Percentiles rank a stretch among this genome's conserved stretches.
phyloP scores from a whole-genome alignment of 1,284 basidiomycete species.

The Xerocomus cyaneibrunnescens region DNA sequence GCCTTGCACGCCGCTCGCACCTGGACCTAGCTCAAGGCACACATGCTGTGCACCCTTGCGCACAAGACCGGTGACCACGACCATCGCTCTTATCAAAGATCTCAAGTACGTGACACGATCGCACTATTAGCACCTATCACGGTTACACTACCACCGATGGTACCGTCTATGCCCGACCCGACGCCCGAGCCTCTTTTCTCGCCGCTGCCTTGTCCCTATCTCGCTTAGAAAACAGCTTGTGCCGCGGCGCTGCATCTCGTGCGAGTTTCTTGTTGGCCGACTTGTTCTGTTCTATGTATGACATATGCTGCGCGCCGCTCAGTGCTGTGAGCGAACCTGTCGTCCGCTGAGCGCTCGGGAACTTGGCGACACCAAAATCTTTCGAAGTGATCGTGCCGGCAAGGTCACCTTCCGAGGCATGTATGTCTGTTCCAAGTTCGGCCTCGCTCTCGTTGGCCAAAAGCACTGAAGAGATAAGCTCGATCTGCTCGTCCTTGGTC shows the following conservation, averaged over 20 bases:
- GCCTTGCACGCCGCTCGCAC: conserved; percentile 23
- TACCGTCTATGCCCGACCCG: conserved; percentile 35
- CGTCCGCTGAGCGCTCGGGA: conserved; percentile 77
- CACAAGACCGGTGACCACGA: no score
- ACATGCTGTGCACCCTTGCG: conserved; percentile 9
- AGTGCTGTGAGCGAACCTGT: conserved; percentile 83
- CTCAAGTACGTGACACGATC: conserved; percentile 13
- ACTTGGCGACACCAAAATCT: conserved; percentile 61
- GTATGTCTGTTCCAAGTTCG: conserved; percentile 83
- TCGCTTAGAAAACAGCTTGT: conserved; percentile 82
- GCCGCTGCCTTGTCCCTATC: conserved; percentile 65
- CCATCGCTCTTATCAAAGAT: no score
- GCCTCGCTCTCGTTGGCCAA: conserved; percentile 91
- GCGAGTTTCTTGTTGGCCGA: conserved; percentile 84
- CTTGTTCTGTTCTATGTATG: conserved; percentile 90
- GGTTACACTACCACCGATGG: conserved; percentile 2
- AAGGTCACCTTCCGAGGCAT: conserved; percentile 74
- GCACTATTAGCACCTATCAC: conserved; percentile 18
- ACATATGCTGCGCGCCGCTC: conserved; percentile 88
- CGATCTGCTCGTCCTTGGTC: conserved; percentile 91
- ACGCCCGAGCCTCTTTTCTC: conserved; percentile 50
- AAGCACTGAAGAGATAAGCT: conserved; percentile 89
- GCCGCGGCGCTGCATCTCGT: conserved; percentile 60
- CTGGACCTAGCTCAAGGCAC: conserved; percentile 30
- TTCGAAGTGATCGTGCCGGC: conserved; percentile 78